Evolutionary conservation across 2,329 filamentous ascomycete species (phyloP).

Genomic region (Lachnum nothofagi): DNA sequence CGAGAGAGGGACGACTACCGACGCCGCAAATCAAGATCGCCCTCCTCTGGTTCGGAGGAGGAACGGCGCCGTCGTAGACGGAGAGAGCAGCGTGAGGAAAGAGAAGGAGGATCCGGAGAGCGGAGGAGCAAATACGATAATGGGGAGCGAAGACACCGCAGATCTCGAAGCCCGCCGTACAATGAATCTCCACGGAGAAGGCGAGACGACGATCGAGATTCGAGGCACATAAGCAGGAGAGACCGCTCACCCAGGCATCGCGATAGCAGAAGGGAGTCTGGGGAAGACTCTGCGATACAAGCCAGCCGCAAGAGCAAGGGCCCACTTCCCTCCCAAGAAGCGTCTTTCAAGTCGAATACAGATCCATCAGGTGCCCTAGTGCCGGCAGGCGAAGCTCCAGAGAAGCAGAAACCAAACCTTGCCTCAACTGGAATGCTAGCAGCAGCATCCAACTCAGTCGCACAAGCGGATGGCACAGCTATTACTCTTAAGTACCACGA

Average conservation of each 20-base stretch:
- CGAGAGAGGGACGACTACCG: conserved; percentile 18
- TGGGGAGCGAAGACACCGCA: conserved; percentile 23
- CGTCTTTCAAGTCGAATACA: conserved; percentile 53
- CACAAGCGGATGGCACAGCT: conserved; percentile 65
- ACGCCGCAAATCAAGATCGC: conserved; percentile 22
- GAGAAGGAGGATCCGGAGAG: conserved; percentile 3
- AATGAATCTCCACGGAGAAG: conserved; percentile 17
- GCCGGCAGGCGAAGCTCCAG: conserved; percentile 40
- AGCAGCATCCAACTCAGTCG: conserved; percentile 74
- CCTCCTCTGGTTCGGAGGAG: conserved; percentile 28
- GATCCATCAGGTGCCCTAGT: conserved; percentile 32
- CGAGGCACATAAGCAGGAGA: conserved; percentile 23
- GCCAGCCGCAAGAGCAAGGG: conserved; percentile 34
- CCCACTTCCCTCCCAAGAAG: conserved; percentile 55
- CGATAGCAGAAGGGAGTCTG: conserved; percentile 17
- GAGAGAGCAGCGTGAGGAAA: conserved; percentile 2
- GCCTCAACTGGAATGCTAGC: conserved; percentile 74
- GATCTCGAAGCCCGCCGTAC: conserved; percentile 28
- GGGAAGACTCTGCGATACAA: conserved; percentile 23
- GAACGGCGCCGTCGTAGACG: conserved; percentile 26
- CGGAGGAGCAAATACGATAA: conserved; percentile 19
- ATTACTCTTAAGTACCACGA: conserved; percentile 95
- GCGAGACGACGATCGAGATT: conserved; percentile 21
- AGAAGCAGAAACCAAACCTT: conserved; percentile 87
- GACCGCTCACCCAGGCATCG: conserved; percentile 24